Base-by-base conservation (phyloP, 352 stramenopile species). In the Globisporangium ultimum region DNA sequence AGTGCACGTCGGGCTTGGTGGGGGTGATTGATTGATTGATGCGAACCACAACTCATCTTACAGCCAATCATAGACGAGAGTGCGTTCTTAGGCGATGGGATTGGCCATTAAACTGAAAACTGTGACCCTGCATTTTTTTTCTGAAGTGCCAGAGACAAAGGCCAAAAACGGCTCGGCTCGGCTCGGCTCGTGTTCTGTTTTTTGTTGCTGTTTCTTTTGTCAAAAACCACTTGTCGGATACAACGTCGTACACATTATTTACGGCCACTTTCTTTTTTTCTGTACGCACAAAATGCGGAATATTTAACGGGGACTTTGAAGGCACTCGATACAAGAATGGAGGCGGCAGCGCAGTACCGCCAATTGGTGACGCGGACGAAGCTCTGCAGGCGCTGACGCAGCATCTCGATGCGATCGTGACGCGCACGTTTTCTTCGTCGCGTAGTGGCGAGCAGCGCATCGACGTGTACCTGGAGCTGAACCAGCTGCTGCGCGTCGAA, bases 401-500 rank as follows among this genome's bases (percentile, higher is more conserved):
- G 3, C 64, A 77, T 47, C 64, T 88, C 36, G 49, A 60, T 15
- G 49, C 53, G 48, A 74, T 86, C 24, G 69, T 74, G 6, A 53
- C 67, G 48, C 55, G 28, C 1, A 53, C 62, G 3, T 80, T 90
- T 21, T 74, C 63, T 10, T 50, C 53, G 3, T 78, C 75, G 43
- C 64, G 68, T 7, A 67, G 61, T 38, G 40, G n/a, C 10, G 75
- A 85, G 56, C 55, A 64, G 59, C 71, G 78, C 48, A 43, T 88
- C 17, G 75, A 87, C 43, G 66, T 63, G 9, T 89, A 89, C 56
- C 53, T 88, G 52, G 60, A 67, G 54, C 71, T 91, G 38, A 74
- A 88, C 55, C 60, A 80, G 38, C 58, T 91, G 55, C 66, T 89
- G 53, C 66, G 64, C 17, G 61, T 81, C 40, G 78, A 89, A 48